phyloP scores from a whole-genome alignment of 1,284 basidiomycete species.

The Ceratobasidium sp. region DNA sequence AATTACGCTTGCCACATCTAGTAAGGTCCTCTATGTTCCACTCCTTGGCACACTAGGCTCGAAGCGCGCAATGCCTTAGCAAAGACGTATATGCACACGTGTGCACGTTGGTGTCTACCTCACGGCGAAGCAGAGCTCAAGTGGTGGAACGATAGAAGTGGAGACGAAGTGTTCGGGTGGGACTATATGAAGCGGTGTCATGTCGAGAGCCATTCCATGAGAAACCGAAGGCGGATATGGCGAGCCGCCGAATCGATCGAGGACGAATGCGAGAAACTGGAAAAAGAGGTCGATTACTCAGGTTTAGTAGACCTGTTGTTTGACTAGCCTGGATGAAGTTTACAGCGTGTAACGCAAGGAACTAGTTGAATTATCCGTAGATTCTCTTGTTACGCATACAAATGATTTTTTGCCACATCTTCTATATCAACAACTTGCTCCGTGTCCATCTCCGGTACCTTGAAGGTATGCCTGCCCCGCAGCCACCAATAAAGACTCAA shows the following conservation, averaged over 20 bases:
- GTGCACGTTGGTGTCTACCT: slow-evolving; percentile 33
- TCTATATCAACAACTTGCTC: too few relatives aligned
- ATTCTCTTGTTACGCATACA: too few relatives aligned
- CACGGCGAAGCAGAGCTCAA: slow-evolving; percentile 29
- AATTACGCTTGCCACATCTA: not conserved
- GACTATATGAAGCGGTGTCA: slow-evolving; percentile 26
- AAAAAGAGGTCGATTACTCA: not conserved
- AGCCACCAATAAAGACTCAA: slow-evolving; percentile 22
- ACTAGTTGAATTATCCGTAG: too few relatives aligned
- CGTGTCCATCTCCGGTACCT: slow-evolving; percentile 15
- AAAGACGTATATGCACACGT: slow-evolving; percentile 21
- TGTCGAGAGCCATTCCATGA: slow-evolving; percentile 39
- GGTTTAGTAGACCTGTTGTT: too few relatives aligned
- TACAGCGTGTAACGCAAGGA: too few relatives aligned
- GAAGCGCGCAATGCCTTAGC: slow-evolving; percentile 14
- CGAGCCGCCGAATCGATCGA: slow-evolving; percentile 30
- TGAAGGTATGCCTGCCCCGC: slow-evolving; percentile 6
- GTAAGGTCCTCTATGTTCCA: not conserved
- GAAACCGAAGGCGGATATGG: slow-evolving; percentile 42
- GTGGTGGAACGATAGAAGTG: slow-evolving; percentile 38
- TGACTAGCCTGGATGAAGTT: too few relatives aligned
- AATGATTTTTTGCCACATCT: too few relatives aligned
- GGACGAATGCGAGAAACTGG: slow-evolving; percentile 17
- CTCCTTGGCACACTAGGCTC: slow-evolving; percentile 11
- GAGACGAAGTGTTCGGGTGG: slow-evolving; percentile 26